Evolutionary conservation across 768 basidiomycete species (phyloP), one percentile per base, ranked within the genome.

Genomic region (Auricularia sp.): DNA sequence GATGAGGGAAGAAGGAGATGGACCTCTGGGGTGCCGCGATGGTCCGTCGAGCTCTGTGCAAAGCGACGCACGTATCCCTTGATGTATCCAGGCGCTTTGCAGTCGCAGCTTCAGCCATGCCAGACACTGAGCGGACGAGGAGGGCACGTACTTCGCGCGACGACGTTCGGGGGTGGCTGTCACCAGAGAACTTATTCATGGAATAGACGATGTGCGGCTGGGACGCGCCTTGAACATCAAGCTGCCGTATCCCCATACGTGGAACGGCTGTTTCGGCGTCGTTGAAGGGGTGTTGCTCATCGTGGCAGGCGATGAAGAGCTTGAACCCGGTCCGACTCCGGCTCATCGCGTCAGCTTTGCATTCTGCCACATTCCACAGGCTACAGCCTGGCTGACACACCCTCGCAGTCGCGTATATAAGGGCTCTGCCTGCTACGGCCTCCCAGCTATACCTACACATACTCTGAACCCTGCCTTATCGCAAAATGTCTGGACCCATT

Each of bases 41-140:
- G 94, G 71, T 98, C 94, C 72, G 93, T 90, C 64, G 92, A 95
- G 71, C 84, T 83, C 75, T 96, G 93, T 0, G 93, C 91, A 70
- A 97, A 97, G 34, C 94, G 79, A 1, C 93, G 83, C 0, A 95
- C 90, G 66, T 93, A 93, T 39, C 91, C 91, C 75, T 93, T 96
- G 68, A 97, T 77, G 70, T 87, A 97, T 10, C 94, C 94, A 0
- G 90, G 80, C 0, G 80, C 90, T 88, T 7, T 29, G 2, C 29
- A 29, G 29, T 29, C 29, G 29, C 29, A 58, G 16, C 54, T 4
- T 61, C 33, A 62, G 7, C 8, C 23, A 18, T 12, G 47, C 18
- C 47, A 51, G 56, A n/a, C 10, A 29, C 23, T 10, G 56, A 34
- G 18, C 39, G 39, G 33, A 34, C 53, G 53, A 14, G 36, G 10